Evolutionary conservation across 495 filamentous ascomycete genomes (phyloP), one percentile per base, ranked within the genome.

Genomic region (Astrothelium subdiscretum): DNA sequence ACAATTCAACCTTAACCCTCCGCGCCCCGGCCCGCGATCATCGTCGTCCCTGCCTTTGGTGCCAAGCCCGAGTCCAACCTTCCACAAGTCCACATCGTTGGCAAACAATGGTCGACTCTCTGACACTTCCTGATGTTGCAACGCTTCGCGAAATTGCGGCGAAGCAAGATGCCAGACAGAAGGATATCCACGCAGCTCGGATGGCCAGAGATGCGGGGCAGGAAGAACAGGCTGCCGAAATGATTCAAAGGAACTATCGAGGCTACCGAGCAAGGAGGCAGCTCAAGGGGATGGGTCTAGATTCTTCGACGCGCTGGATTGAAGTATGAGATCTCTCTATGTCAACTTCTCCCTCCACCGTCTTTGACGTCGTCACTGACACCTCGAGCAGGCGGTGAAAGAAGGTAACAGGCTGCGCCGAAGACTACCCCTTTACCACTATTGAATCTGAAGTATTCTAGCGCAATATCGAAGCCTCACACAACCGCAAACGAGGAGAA

Each of bases 241-340:
- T 79, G 52, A 85, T 87, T 43, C 79, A 92, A 78, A 79, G 85
- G 44, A 80, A 79, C 2, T 91, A 89, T 69, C 79, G 88, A 35
- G 88, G 88, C 4, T 85, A 91, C 70, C 79, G 87, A 40, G 79
- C 79, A 31, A 81, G 88, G 29, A 75, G 88, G 59, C 81, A 86
- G 69, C 72, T 91, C 35, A 71, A 76, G 42, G 88, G 88, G 0
- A 72, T 86, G 59, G 79, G 78, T 11, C 66, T 92, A 18, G 81
- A 89, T 70, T 80, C 89, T 10, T 80, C 79, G 3, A 84, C 83
- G 15, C 74, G 89, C 63, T 91, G 88, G 87, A 71, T 81, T 0
- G 85, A 83, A 68, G 82, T 84, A 72, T 20, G 70, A 11, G 57
- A n/a, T 62, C n/a, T 44, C 58, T 27, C 31, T 32, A 48, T 48